Evolutionary conservation across 169 alveolate genomes (phyloP).

Genomic region (Babesia ovis): DNA sequence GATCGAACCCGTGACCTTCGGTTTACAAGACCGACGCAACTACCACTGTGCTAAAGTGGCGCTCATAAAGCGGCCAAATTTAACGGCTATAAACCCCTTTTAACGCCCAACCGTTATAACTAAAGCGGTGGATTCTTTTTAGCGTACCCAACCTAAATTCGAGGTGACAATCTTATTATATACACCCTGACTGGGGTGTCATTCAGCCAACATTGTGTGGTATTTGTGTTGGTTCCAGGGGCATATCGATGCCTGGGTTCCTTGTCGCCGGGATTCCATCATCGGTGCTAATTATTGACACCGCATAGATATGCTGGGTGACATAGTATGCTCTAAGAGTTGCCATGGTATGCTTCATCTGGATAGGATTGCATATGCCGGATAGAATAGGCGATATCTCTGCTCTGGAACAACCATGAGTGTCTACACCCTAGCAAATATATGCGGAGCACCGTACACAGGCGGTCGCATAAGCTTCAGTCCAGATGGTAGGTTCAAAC

Average conservation of each 20-base stretch:
- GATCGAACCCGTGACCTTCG: slow-evolving; percentile 91
- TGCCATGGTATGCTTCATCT: too few species aligned
- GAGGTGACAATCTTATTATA: too few species aligned
- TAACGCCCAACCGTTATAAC: too few species aligned
- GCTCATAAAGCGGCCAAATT: not conserved
- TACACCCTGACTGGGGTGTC: not conserved
- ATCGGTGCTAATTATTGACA: not conserved
- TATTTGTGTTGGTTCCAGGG: not conserved
- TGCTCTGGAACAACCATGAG: slow-evolving; percentile 34
- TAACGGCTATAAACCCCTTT: not conserved
- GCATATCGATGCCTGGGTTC: not conserved
- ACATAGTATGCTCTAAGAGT: too few species aligned
- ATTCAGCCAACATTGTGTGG: not conserved
- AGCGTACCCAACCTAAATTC: too few species aligned
- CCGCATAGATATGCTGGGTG: too few species aligned
- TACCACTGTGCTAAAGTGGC: slow-evolving; percentile 91
- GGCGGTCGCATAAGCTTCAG: slow-evolving; percentile 65
- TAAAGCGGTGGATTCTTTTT: not conserved
- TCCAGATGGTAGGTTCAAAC: slow-evolving; percentile 68
- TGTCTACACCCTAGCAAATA: slow-evolving; percentile 49
- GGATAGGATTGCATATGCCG: not conserved
- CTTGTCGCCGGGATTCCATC: not conserved
- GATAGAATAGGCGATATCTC: not conserved
- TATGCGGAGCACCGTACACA: slow-evolving; percentile 70
- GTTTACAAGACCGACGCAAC: slow-evolving; percentile 91